Evolutionary conservation across 139 green algal species (phyloP).

Genomic region (Chlamydomonas incerta): DNA sequence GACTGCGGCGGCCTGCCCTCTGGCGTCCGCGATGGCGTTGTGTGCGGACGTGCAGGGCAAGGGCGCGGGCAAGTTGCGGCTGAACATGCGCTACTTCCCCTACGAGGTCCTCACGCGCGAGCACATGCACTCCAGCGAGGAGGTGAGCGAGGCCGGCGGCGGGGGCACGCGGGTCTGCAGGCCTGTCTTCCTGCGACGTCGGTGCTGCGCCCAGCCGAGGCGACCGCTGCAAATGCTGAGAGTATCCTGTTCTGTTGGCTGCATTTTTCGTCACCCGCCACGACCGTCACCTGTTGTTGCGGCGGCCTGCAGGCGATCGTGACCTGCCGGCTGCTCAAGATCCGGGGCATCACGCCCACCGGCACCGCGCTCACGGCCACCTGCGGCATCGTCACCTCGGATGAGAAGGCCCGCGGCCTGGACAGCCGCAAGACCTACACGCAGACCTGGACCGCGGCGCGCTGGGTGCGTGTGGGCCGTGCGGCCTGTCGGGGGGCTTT

Average conservation of each 20-base stretch:
- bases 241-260: too few species aligned
- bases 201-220: too few species aligned
- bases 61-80: neutral
- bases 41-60: constrained; percentile 2
- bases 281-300: too few species aligned
- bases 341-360: neutral
- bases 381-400: neutral
- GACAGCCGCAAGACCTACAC: neutral
- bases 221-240: too few species aligned
- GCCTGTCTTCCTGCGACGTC: too few species aligned
- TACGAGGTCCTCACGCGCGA: neutral
- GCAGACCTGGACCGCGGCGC: too few species aligned
- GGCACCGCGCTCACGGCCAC: neutral
- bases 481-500: too few species aligned
- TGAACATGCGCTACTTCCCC: constrained; percentile 7
- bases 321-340: neutral
- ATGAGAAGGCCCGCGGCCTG: neutral
- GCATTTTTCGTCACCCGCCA: too few species aligned
- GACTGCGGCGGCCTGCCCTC: too few species aligned
- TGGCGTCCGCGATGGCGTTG: neutral
- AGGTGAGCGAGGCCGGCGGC: too few species aligned
- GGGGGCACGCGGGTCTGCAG: too few species aligned
- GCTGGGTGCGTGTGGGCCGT: too few species aligned
- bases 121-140: neutral
- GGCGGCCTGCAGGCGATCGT: neutral